Evolutionary conservation across 371 early-diverging fungal species (phyloP), one percentile per base, ranked within the genome.

Genomic region (Entomophthora muscae): DNA sequence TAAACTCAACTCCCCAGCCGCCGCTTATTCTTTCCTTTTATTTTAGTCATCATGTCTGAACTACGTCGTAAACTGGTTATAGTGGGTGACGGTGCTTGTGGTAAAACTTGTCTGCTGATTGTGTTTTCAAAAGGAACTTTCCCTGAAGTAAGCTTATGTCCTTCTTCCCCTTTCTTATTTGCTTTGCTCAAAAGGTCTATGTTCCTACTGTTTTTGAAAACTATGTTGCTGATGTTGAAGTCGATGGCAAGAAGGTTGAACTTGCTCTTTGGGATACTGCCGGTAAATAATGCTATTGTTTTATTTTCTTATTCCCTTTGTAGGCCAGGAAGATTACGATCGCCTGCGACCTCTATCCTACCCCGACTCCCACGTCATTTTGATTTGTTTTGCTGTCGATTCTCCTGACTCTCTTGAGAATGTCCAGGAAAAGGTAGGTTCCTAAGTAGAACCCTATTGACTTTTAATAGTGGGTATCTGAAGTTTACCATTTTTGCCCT

Each of bases 241-340:
- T 95, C 21, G 95, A 96, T 76, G 91, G 89, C 69, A 85, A 83
- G 75, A 82, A 81, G 12, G 89, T 97, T 32, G 93, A 97, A 75
- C 79, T 98, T 31, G 91, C 94, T 31, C 76, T 98, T 52, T 97
- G 98, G 97, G 98, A 98, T 85, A 96, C 98, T 24, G 97, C 98
- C 5, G 42, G 42, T 42, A 42, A 17, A 10, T 42, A 17, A 10
- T 42, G 10, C 42, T 10, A 5, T 10, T 42, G 42, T 10, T 17
- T 17, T 63, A 65, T n/a, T 42, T 42, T 17, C 42, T 42, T 17
- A 42, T 42, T 42, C n/a, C 21, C 30, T 10, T 62, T 57, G 70
- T 66, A 83, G 88, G 89, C 54, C 95, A 93, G 70, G 94, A 95
- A 75, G 90, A 93, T 71, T 91, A 90, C 68, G 90, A 93, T 72